Conservation (phyloP, 192 early-diverging fungal species). For the Coemansia sp. region DNA sequence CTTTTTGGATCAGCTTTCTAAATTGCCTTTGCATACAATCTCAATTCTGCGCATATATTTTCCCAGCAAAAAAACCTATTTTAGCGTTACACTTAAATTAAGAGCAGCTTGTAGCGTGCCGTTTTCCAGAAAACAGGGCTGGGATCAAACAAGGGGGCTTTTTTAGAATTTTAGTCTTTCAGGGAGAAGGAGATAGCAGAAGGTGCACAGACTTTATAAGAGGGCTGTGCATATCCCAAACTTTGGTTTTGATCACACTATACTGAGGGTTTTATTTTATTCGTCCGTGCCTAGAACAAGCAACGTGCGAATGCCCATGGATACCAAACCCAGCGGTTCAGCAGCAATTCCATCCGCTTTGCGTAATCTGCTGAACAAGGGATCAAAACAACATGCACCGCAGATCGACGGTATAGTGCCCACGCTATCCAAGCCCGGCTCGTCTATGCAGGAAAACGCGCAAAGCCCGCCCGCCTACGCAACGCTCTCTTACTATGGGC, state of each 20-base stretch:
- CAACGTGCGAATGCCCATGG: slow-evolving; percentile 12
- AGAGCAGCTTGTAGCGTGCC: no score
- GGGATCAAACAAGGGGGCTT: no score
- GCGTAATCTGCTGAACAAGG: slow-evolving; percentile 43
- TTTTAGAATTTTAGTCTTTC: no score
- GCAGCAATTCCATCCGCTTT: slow-evolving; percentile 44
- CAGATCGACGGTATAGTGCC: slow-evolving; percentile 56
- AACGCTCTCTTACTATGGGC: slow-evolving; percentile 23
- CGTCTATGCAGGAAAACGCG: slow-evolving; percentile 28
- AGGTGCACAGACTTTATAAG: no score
- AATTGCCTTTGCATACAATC: no score
- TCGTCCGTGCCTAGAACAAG: neutral
- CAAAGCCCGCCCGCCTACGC: slow-evolving; percentile 23
- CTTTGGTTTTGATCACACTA: slow-evolving; percentile 3
- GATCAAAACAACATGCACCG: slow-evolving; percentile 42
- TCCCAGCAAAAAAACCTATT: no score
- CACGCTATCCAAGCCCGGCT: slow-evolving; percentile 32
- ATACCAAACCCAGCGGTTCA: slow-evolving; percentile 32
- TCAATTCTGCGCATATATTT: no score
- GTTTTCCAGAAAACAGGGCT: no score
- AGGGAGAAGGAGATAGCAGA: no score
- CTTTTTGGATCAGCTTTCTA: no score
- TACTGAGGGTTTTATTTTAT: neutral
- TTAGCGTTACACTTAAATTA: no score
- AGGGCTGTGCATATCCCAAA: no score